Evolutionary conservation across 192 early-diverging fungal genomes (phyloP).

Genomic region (Coemansia sp.): DNA sequence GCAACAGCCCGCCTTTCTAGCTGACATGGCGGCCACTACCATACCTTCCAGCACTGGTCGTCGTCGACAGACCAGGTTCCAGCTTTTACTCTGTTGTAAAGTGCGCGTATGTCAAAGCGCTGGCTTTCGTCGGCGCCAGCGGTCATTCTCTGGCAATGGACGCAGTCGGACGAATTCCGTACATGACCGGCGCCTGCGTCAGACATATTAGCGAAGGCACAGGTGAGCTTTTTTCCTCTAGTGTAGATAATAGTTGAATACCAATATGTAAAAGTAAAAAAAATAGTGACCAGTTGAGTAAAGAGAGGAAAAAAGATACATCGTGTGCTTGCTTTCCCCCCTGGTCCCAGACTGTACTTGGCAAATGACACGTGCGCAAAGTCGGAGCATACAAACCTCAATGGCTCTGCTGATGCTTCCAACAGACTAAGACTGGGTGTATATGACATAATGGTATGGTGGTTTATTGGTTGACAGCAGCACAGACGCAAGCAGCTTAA

Average conservation of each 20-base stretch:
- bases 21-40: background rate
- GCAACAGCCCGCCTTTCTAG: background rate
- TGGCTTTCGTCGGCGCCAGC: conserved; percentile 4
- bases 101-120: conserved; percentile 15
- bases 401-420: background rate
- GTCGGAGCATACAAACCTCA: background rate
- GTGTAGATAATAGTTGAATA: background rate
- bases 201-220: conserved; percentile 10
- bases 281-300: background rate
- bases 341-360: background rate
- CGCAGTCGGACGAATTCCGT: conserved; percentile 27
- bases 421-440: too few species aligned
- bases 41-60: conserved; percentile 39
- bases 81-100: conserved; percentile 15
- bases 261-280: background rate
- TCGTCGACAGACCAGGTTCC: conserved; percentile 23
- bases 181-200: conserved; percentile 1
- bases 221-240: background rate
- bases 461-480: background rate
- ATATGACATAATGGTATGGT: background rate
- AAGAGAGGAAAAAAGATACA: background rate
- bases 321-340: background rate
- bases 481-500: background rate
- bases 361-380: background rate
- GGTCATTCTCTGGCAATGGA: conserved; percentile 31